Conservation (phyloP, 2,329 filamentous ascomycete genomes). For the Paracorniculantispora psalliotae region DNA sequence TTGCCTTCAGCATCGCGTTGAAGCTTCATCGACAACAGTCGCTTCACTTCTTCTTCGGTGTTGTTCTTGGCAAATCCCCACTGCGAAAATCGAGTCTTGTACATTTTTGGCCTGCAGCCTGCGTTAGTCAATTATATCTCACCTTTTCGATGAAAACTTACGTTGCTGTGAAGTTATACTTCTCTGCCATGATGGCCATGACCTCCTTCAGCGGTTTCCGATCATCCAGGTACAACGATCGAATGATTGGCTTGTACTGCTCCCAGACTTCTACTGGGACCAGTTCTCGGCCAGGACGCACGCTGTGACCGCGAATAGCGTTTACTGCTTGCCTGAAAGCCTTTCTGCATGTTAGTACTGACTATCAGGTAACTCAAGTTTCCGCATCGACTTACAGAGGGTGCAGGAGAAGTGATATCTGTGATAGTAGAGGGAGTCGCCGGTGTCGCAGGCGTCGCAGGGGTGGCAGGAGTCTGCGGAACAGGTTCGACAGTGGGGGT, state of each 20-base stretch:
- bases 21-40: conserved; percentile 46
- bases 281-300: conserved; percentile 37
- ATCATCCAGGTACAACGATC: conserved; percentile 43
- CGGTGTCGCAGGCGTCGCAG: conserved; percentile 15
- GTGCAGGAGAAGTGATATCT: conserved; percentile 20
- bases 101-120: conserved; percentile 44
- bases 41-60: conserved; percentile 48
- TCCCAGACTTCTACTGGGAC: conserved; percentile 45
- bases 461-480: conserved; percentile 11
- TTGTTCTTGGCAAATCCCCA: conserved; percentile 54
- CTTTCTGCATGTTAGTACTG: neutral
- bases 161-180: conserved; percentile 45
- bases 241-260: conserved; percentile 41
- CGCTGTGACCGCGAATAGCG: conserved; percentile 3
- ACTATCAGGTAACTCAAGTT: too few species aligned
- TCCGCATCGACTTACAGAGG: conserved; percentile 25
- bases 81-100: conserved; percentile 51
- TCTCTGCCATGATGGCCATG: conserved; percentile 46
- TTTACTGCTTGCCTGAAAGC: neutral
- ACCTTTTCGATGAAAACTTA: conserved; percentile 24
- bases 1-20: conserved; percentile 49
- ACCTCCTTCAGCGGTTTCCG: conserved; percentile 48
- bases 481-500: neutral
- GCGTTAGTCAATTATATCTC: conserved; percentile 16
- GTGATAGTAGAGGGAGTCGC: conserved; percentile 16